A percentile compares a stretch with the other conserved stretches of the same genome.
phyloP scores from a whole-genome alignment of 106 monocot genomes.

The Platanthera guangdongensis region DNA sequence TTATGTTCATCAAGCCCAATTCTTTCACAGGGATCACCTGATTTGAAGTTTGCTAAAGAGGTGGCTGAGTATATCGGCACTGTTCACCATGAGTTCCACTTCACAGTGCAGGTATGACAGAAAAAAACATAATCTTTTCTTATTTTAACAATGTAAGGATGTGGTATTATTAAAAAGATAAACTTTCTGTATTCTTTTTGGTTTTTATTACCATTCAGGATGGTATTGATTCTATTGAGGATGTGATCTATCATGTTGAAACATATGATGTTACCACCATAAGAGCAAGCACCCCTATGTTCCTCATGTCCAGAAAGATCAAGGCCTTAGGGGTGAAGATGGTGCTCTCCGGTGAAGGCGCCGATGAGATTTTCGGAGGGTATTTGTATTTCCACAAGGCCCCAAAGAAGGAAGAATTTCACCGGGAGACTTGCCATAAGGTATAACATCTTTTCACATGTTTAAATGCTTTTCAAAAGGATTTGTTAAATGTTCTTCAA shows the following conservation, averaged over 20 bases:
- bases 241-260: conserved; percentile 58
- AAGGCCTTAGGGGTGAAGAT: conserved; percentile 62
- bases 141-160: neutral
- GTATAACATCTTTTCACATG: neutral
- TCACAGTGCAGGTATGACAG: conserved; percentile 49
- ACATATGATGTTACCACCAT: conserved; percentile 61
- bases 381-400: conserved; percentile 72
- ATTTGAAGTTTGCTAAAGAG: conserved; percentile 55
- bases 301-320: conserved; percentile 61
- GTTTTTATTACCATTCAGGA: conserved; percentile 18
- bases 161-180: neutral
- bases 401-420: conserved; percentile 63
- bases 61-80: conserved; percentile 52
- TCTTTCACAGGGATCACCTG: conserved; percentile 43
- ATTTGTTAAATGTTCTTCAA: too few relatives aligned
- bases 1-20: neutral
- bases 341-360: conserved; percentile 67
- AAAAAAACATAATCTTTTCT: neutral
- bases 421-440: conserved; percentile 53
- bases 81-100: conserved; percentile 56
- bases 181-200: neutral
- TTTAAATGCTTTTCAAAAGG: too few relatives aligned
- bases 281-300: conserved; percentile 69
- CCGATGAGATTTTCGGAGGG: conserved; percentile 68
- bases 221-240: conserved; percentile 65